Evolutionary conservation across 2,329 filamentous ascomycete species (phyloP).

Genomic region (Arthrobotrys megalospora): DNA sequence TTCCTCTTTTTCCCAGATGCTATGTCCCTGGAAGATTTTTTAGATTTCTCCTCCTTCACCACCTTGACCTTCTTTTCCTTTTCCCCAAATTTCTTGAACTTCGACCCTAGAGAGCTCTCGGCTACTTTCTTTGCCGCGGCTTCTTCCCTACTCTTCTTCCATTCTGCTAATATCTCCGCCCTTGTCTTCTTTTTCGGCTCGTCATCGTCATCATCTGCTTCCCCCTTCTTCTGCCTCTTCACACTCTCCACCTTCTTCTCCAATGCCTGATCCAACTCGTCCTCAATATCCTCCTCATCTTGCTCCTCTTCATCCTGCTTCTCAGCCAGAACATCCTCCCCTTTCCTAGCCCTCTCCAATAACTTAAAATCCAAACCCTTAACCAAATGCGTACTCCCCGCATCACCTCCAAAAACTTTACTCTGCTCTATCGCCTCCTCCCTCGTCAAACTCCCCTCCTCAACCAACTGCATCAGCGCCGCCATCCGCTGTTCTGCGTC

Average conservation of each 20-base stretch:
- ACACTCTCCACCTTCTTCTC: slow-evolving; percentile 73
- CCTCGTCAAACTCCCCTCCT: slow-evolving; percentile 85
- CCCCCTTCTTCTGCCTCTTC: slow-evolving; percentile 70
- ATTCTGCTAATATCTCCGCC: slow-evolving; percentile 77
- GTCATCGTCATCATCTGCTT: slow-evolving; percentile 75
- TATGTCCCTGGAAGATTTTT: slow-evolving; percentile 78
- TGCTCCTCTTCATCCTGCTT: slow-evolving; percentile 65
- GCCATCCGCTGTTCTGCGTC: slow-evolving; percentile 78
- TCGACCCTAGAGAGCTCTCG: slow-evolving; percentile 72
- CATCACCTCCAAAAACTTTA: slow-evolving; percentile 83
- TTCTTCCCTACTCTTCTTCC: slow-evolving; percentile 75
- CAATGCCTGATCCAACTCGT: slow-evolving; percentile 76
- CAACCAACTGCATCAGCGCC: slow-evolving; percentile 84
- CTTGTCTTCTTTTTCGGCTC: slow-evolving; percentile 75
- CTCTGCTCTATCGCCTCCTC: slow-evolving; percentile 67
- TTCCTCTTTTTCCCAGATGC: slow-evolving; percentile 70
- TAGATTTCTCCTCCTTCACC: slow-evolving; percentile 73
- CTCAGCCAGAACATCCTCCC: slow-evolving; percentile 74
- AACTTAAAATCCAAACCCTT: slow-evolving; percentile 92
- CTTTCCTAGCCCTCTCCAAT: slow-evolving; percentile 77
- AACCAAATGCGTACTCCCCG: slow-evolving; percentile 85
- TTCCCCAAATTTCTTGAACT: slow-evolving; percentile 76
- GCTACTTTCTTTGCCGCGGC: slow-evolving; percentile 72
- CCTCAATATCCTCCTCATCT: slow-evolving; percentile 73
- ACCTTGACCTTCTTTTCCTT: slow-evolving; percentile 60